Base-by-base conservation (phyloP, 2,329 filamentous ascomycete genomes). In the Zymoseptoria pseudotritici region DNA sequence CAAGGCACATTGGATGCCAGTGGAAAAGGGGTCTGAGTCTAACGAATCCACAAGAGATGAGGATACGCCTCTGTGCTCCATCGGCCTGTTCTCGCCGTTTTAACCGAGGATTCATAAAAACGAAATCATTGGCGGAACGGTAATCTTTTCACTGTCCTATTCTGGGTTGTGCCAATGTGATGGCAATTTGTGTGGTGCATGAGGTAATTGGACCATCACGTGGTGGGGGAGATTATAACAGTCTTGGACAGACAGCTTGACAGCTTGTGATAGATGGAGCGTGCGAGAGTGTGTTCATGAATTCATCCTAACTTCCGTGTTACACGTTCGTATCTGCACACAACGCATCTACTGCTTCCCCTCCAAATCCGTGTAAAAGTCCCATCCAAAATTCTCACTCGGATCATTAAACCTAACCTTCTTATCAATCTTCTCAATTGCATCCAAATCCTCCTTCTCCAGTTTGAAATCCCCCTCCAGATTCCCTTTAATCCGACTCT, bases 381-480 rank as follows among this genome's bases (percentile, higher is more conserved):
- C 74, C 71, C 80, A 83, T 2, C 82, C 79, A 73, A 86, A 87
- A 21, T 73, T 75, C 6, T 68, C 73, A 51, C 77, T 81, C 4
- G 83, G 79, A 69, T 87, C 83, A 58, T 86, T 87, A 68, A 87
- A 86, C 50, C 85, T 75, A 64, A 85, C 53, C 72, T 86, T 86
- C 74, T 81, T 84, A 68, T 87, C 83, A 20, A 86, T 75, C 0
- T 62, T 67, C 49, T 78, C 74, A 56, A 85, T 81, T 73, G 79
- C 82, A 68, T 80, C 72, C 66, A 87, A 72, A 66, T 89, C 86
- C 55, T 81, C 81, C 0, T 70, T 66, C 1, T 79, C 78, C 24
- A 89, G 76, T 67, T 82, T 80, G 71, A 89, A 88, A 68, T 85
- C 82, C 9, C 70, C 73, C 57, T 72, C 69, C 55, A 75, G 60